A percentile compares a stretch with the other conserved stretches of the same genome.
phyloP scores from a whole-genome alignment of 164 flowering plant species.

The Chloranthus sessilifolius region DNA sequence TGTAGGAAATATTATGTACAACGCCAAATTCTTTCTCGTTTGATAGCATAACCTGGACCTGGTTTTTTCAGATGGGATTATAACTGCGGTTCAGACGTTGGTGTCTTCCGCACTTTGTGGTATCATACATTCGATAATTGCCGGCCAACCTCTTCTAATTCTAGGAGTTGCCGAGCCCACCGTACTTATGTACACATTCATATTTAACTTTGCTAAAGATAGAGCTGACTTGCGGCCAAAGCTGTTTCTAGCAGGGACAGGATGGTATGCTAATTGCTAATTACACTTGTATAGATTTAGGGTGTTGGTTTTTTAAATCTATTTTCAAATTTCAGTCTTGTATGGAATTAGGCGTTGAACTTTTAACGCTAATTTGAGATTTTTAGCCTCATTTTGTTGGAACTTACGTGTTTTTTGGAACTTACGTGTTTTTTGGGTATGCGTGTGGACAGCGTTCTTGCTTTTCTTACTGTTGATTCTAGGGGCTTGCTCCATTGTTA shows the following conservation, averaged over 20 bases:
- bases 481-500: constrained; percentile 90
- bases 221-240: constrained; percentile 75
- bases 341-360: no score
- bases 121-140: constrained; percentile 84
- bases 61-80: constrained; percentile 66
- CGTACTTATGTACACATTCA: constrained; percentile 95
- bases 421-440: no score
- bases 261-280: constrained; percentile 59
- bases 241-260: constrained; percentile 89
- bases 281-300: no score
- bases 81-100: constrained; percentile 95
- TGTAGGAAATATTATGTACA: no score
- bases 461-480: constrained; percentile 63
- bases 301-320: no score
- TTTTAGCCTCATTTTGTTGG: no score
- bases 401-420: no score
- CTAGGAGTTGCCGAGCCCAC: constrained; percentile 99
- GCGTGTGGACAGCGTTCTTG: constrained; percentile 80
- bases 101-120: constrained; percentile 95
- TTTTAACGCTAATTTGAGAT: no score
- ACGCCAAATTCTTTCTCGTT: background rate
- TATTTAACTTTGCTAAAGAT: constrained; percentile 88
- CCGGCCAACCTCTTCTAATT: constrained; percentile 94
- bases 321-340: no score
- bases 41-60: background rate